These are phyloP conservation scores for Santalum album DNA, from an alignment of 164 flowering plant species.

Conservation along the genomic window DNA sequence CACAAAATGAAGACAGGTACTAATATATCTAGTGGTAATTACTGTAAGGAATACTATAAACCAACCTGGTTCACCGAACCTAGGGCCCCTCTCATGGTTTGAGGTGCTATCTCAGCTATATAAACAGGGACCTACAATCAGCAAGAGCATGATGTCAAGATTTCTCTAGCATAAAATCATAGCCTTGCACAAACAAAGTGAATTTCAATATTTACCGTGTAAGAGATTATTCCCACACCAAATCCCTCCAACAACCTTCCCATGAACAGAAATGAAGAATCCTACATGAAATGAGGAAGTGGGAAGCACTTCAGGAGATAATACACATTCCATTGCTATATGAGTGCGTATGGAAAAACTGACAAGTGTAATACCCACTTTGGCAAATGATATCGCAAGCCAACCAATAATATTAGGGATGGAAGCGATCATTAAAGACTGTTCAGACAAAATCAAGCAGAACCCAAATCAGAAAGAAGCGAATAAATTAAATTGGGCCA, in stretches of 20 bases:
- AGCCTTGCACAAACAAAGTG: conserved; percentile 1
- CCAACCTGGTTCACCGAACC: conserved; percentile 71
- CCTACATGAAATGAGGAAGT: conserved; percentile 21
- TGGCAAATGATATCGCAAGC: conserved; percentile 72
- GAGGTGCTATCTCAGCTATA: conserved; percentile 88
- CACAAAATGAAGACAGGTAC: neutral
- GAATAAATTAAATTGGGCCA: neutral
- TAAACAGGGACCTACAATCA: conserved; percentile 70
- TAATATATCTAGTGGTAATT: neutral
- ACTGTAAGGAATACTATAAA: neutral
- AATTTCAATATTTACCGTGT: conserved; percentile 28
- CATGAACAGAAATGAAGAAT: conserved; percentile 62
- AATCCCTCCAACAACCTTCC: conserved; percentile 73
- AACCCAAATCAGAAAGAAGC: neutral
- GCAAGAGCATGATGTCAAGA: neutral
- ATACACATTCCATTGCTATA: too few relatives aligned
- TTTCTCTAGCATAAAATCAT: neutral
- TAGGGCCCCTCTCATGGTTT: conserved; percentile 60
- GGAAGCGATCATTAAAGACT: conserved; percentile 72
- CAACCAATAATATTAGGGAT: conserved; percentile 82
- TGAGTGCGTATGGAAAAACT: neutral
- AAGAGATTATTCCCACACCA: conserved; percentile 72
- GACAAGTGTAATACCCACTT: conserved; percentile 50
- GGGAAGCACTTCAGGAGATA: too few relatives aligned
- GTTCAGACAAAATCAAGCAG: conserved; percentile 7